Evolutionary conservation across 306 rosid species (phyloP).

Genomic region (Styphnolobium japonicum): DNA sequence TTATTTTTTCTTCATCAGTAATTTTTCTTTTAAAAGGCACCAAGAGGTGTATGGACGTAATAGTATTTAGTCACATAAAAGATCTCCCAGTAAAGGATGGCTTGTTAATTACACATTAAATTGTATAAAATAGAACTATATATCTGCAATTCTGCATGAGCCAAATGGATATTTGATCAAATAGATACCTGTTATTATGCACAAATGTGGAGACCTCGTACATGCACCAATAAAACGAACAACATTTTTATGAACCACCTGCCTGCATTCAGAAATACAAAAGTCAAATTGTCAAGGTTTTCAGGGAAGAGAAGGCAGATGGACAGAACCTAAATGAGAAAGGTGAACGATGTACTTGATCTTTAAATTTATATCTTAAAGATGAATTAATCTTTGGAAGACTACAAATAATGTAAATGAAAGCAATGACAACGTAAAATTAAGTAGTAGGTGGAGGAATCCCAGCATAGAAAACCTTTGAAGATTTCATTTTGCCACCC

Average conservation of each 20-base stretch:
- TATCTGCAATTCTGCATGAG: not conserved
- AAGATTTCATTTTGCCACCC: not conserved
- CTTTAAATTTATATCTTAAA: too few relatives aligned
- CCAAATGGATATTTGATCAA: constrained; percentile 11
- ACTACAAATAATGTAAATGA: not conserved
- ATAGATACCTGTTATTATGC: constrained; percentile 82
- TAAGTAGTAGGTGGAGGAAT: not conserved
- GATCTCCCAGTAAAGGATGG: not conserved
- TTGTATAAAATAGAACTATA: not conserved
- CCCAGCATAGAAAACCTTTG: not conserved
- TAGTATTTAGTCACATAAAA: not conserved
- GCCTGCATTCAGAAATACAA: constrained; percentile 63
- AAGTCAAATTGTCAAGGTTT: constrained; percentile 15
- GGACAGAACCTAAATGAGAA: constrained; percentile 9
- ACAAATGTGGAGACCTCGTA: constrained; percentile 80
- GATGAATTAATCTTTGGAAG: not conserved
- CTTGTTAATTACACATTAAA: not conserved
- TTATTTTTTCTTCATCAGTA: not conserved
- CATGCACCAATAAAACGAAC: constrained; percentile 95
- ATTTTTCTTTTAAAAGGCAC: too few relatives aligned
- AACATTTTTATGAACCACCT: constrained; percentile 89
- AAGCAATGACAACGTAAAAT: constrained; percentile 10
- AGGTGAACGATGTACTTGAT: not conserved
- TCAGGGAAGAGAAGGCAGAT: not conserved
- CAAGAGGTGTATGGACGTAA: not conserved